phyloP scores from a whole-genome alignment of 2,329 filamentous ascomycete genomes.

The Aspergillus fischeri region DNA sequence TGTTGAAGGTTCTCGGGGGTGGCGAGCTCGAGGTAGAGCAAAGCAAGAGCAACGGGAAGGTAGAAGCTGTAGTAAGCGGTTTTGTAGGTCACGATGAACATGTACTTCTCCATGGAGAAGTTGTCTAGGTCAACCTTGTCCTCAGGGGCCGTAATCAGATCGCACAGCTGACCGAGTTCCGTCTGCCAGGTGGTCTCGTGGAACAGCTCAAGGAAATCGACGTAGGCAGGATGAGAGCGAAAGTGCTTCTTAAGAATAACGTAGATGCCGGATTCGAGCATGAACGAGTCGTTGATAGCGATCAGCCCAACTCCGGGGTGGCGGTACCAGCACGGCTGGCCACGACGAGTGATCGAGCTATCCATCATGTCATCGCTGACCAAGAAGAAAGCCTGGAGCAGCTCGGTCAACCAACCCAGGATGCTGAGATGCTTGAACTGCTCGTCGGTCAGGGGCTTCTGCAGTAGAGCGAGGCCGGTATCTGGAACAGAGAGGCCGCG shows the following conservation, averaged over 20 bases:
- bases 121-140: slow-evolving; percentile 89
- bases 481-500: slow-evolving; percentile 97
- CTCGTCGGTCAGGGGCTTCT: slow-evolving; percentile 65
- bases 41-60: slow-evolving; percentile 85
- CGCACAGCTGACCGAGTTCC: slow-evolving; percentile 90
- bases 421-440: slow-evolving; percentile 86
- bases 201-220: slow-evolving; percentile 93
- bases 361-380: slow-evolving; percentile 99
- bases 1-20: slow-evolving; percentile 85
- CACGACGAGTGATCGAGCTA: slow-evolving; percentile 86
- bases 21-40: slow-evolving; percentile 80
- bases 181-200: slow-evolving; percentile 93
- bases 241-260: slow-evolving; percentile 90
- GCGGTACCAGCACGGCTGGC: slow-evolving; percentile 94
- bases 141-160: slow-evolving; percentile 92
- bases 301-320: slow-evolving; percentile 86
- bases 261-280: slow-evolving; percentile 91
- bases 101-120: slow-evolving; percentile 89
- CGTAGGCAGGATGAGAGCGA: slow-evolving; percentile 77
- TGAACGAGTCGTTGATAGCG: slow-evolving; percentile 97
- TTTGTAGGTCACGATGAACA: slow-evolving; percentile 99
- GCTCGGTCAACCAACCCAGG: slow-evolving; percentile 95
- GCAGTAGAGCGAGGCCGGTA: slow-evolving; percentile 75
- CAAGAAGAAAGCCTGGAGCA: slow-evolving; percentile 97
- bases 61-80: slow-evolving; percentile 99